These are phyloP conservation scores for Kalanchoe fedtschenkoi DNA, from an alignment of 164 flowering plant species.

Conservation along the genomic window DNA sequence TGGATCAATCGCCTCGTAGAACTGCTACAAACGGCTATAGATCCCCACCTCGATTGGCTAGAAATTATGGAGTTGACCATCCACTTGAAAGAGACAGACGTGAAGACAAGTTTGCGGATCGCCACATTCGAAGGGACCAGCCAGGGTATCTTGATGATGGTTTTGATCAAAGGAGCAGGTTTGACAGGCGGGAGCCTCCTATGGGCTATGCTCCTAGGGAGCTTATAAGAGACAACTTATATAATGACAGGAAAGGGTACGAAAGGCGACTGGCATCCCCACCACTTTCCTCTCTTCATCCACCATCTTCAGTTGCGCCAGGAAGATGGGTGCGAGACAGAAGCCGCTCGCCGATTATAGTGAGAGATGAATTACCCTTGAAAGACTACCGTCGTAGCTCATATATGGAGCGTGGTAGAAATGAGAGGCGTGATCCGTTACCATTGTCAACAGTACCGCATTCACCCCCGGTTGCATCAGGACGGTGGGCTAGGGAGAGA, in stretches of 20 bases:
- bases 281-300: conserved; percentile 22
- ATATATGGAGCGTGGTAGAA: conserved; percentile 35
- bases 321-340: conserved; percentile 70
- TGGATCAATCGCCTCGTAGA: conserved; percentile 56
- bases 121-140: conserved; percentile 39
- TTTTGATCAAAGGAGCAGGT: conserved; percentile 42
- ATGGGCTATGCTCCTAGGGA: conserved; percentile 42
- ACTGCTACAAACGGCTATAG: conserved; percentile 38
- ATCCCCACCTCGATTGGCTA: conserved; percentile 70
- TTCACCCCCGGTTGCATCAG: conserved; percentile 15
- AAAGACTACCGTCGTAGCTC: conserved; percentile 36
- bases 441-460: conserved; percentile 30
- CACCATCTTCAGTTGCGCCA: conserved; percentile 21
- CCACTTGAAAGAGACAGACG: conserved; percentile 46
- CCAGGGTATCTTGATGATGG: conserved; percentile 39
- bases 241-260: conserved; percentile 38
- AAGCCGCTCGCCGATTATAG: conserved; percentile 41
- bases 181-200: conserved; percentile 41
- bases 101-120: conserved; percentile 57
- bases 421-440: conserved; percentile 28
- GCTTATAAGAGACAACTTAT: conserved; percentile 40
- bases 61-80: conserved; percentile 29
- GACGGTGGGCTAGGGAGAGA: conserved; percentile 67
- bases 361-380: conserved; percentile 36
- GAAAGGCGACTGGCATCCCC: conserved; percentile 37